Base-by-base conservation (phyloP, 2,329 filamentous ascomycete genomes). In the Orbilia ellipsospora region DNA sequence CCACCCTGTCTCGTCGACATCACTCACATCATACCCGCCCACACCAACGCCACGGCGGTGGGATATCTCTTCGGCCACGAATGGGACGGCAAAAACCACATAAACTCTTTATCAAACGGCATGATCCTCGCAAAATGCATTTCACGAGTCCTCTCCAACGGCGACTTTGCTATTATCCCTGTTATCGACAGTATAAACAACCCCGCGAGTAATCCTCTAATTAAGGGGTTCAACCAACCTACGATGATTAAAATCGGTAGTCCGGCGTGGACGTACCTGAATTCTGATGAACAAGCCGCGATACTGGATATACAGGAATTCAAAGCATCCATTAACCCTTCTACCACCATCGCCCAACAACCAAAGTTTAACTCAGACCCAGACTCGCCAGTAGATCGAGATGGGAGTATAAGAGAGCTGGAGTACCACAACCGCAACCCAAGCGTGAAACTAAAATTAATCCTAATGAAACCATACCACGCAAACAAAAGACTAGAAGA, bases 121-220 rank as follows among this genome's bases (percentile, higher is more conserved):
- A 67, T 74, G 16, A 59, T 74, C 6, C 44, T 74, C 28, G 70
- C 70, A n/a, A 59, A 42, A 26, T 74, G 63, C 26, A 67, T 74
- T 16, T 57, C 63, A 20, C 15, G 54, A 10, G 20, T 64, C 5
- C 16, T 74, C 16, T 16, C 23, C 4, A 26, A 45, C 4, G 63
- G 70, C 0, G 70, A 68, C 12, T 68, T 74, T 23, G 57, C 51
- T 2, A 74, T 74, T 18, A 60, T 74, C 51, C 70, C 70, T 13
- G 56, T 51, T 1, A 12, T 13, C n/a, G 18, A 42, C 2, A 23
- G 23, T 55, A 8, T 28, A 55, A 6, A 20, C 48, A 8, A 36
- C 31, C 31, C 31, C 6, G 51, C 28, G 1, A 44, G 15, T 6
- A 64, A 68, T 8, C 26, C 51, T 7, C 18, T 67, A 10, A 48